Percentiles rank a stretch among this genome's conserved stretches.
Conservation (phyloP, 768 basidiomycete species). For the Termitomyces sp. region DNA sequence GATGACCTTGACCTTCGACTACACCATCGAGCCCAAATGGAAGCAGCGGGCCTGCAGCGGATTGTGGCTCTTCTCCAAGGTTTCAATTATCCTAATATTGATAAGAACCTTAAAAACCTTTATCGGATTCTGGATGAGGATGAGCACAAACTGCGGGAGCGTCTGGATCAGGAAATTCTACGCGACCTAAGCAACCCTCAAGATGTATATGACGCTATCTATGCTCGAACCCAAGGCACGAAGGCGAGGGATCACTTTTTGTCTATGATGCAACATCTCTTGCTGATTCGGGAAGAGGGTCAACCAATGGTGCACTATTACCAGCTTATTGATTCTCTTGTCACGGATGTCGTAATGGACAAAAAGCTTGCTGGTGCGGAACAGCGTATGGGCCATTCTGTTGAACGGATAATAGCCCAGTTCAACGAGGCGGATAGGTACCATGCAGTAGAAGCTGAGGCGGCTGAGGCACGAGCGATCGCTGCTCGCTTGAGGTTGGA, state of each 20-base stretch:
- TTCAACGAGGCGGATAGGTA: constrained; percentile 87
- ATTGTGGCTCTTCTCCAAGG: constrained; percentile 65
- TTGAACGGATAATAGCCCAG: constrained; percentile 81
- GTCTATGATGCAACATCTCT: constrained; percentile 90
- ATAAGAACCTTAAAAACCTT: constrained; percentile 59
- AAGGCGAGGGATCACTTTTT: constrained; percentile 81
- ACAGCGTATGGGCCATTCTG: constrained; percentile 81
- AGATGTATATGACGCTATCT: constrained; percentile 83
- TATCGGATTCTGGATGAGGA: constrained; percentile 66
- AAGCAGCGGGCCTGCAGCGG: constrained; percentile 72
- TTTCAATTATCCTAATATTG: constrained; percentile 60
- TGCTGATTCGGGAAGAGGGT: constrained; percentile 87
- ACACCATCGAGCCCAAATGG: constrained; percentile 87
- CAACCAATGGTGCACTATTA: constrained; percentile 82
- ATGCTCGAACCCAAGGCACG: constrained; percentile 69
- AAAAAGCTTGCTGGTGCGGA: constrained; percentile 84
- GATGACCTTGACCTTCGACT: constrained; percentile 82
- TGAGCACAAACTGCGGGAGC: constrained; percentile 64
- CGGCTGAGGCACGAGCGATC: constrained; percentile 57
- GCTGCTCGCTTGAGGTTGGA: constrained; percentile 67
- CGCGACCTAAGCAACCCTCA: constrained; percentile 73
- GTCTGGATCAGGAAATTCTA: constrained; percentile 71
- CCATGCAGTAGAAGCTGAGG: constrained; percentile 75
- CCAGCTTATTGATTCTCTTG: constrained; percentile 83
- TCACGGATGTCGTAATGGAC: constrained; percentile 89